Conservation (phyloP, 805 yeast species). For the Zygosaccharomyces kombuchaensis region DNA sequence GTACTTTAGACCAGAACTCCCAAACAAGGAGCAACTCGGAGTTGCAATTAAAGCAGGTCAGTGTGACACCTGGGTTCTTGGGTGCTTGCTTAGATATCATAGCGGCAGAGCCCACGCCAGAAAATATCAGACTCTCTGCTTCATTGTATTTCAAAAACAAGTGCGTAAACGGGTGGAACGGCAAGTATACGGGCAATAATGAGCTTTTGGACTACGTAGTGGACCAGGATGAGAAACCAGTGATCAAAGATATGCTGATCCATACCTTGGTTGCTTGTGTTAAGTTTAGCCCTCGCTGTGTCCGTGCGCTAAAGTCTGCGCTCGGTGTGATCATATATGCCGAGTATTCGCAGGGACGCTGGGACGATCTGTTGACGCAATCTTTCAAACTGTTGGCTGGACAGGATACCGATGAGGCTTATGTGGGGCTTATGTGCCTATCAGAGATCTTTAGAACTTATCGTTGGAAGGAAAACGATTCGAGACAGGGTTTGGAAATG, state of each 20-base stretch:
- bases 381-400: slow-evolving; percentile 45
- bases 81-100: slow-evolving; percentile 80
- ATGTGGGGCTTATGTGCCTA: slow-evolving; percentile 68
- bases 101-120: slow-evolving; percentile 45
- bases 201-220: slow-evolving; percentile 36
- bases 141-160: slow-evolving; percentile 81
- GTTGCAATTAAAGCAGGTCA: slow-evolving; percentile 52
- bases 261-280: slow-evolving; percentile 53
- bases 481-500: slow-evolving; percentile 49
- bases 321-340: slow-evolving; percentile 47
- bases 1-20: slow-evolving; percentile 69
- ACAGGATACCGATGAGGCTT: slow-evolving; percentile 41
- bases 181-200: slow-evolving; percentile 26
- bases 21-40: slow-evolving; percentile 66
- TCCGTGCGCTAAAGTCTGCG: slow-evolving; percentile 47
- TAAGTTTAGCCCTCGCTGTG: slow-evolving; percentile 36
- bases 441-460: slow-evolving; percentile 65
- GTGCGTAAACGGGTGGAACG: slow-evolving; percentile 59
- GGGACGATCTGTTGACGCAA: slow-evolving; percentile 51
- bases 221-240: slow-evolving; percentile 68
- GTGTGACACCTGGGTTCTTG: slow-evolving; percentile 63
- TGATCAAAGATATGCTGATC: slow-evolving; percentile 64
- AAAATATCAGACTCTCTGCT: slow-evolving; percentile 60
- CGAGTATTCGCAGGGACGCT: slow-evolving; percentile 45
- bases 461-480: slow-evolving; percentile 63